phyloP scores from a whole-genome alignment of 2,329 filamentous ascomycete genomes.

The Alternaria consortialis region DNA sequence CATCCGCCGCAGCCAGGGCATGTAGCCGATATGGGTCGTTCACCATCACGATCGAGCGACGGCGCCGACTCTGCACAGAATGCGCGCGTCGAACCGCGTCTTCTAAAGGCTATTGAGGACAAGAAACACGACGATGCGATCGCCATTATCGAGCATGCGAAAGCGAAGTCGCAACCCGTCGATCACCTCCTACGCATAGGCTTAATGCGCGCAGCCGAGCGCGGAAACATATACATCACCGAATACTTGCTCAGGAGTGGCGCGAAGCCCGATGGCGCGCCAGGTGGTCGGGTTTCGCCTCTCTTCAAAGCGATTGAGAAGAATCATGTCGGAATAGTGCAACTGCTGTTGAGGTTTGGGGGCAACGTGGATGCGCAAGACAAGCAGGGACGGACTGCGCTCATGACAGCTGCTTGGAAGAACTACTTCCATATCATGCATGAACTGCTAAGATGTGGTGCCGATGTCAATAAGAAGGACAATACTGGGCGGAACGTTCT shows the following conservation, averaged over 20 bases:
- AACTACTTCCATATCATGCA: constrained; percentile 47
- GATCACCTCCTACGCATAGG: constrained; percentile 50
- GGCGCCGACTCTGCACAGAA: constrained; percentile 41
- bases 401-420: constrained; percentile 51
- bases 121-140: constrained; percentile 40
- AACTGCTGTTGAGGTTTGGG: constrained; percentile 43
- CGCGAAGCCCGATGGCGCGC: constrained; percentile 46
- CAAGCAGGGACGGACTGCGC: constrained; percentile 48
- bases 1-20: constrained; percentile 21
- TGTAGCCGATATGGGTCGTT: constrained; percentile 41
- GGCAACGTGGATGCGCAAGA: constrained; percentile 47
- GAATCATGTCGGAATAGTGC: constrained; percentile 41
- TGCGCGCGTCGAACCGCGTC: constrained; percentile 44
- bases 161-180: constrained; percentile 40
- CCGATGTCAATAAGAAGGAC: constrained; percentile 52
- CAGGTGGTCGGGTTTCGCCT: constrained; percentile 42
- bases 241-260: constrained; percentile 46
- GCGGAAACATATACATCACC: constrained; percentile 39
- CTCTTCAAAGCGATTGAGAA: constrained; percentile 46
- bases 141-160: constrained; percentile 48
- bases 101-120: constrained; percentile 49
- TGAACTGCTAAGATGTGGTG: constrained; percentile 48
- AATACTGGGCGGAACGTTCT: constrained; percentile 46
- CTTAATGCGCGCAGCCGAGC: constrained; percentile 47
- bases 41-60: constrained; percentile 49